phyloP scores from a whole-genome alignment of 73 alveolate species.

The Paramecium sexaurelia region DNA sequence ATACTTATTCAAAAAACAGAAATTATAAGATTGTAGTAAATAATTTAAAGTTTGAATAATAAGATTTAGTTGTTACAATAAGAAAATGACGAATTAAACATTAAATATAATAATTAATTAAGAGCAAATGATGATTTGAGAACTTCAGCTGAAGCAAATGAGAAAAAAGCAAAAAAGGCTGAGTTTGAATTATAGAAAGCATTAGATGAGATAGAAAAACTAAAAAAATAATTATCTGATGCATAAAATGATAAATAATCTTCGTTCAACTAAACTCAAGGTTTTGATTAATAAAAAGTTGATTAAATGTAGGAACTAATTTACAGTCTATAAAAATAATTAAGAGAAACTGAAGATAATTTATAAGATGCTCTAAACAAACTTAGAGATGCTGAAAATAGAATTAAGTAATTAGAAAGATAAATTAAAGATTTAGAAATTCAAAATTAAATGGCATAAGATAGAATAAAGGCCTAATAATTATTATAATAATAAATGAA shows the following conservation, averaged over 20 bases:
- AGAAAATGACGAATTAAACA: not conserved
- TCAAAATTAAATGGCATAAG: not conserved
- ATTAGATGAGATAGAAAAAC: not conserved
- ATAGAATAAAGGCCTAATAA: not conserved
- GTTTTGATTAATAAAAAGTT: not conserved
- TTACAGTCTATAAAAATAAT: not conserved
- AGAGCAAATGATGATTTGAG: conserved; percentile 51
- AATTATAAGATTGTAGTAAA: not conserved
- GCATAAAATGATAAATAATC: not conserved
- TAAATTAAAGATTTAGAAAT: not conserved
- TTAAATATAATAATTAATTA: conserved; percentile 27
- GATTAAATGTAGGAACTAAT: not conserved
- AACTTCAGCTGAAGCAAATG: not conserved
- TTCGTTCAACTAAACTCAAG: not conserved
- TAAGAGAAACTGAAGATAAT: conserved; percentile 27
- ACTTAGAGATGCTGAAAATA: conserved; percentile 42
- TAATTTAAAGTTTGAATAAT: not conserved
- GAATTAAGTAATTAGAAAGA: conserved; percentile 7
- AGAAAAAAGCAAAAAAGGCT: conserved; percentile 25
- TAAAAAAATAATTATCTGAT: not conserved
- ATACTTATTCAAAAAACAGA: not conserved
- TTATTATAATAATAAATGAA: not conserved
- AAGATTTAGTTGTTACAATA: not conserved
- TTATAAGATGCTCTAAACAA: not conserved
- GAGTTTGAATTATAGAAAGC: not conserved